Evolutionary conservation across 305 asterid species (phyloP), one percentile per base, ranked within the genome.

Genomic region (Ilex paraguariensis): DNA sequence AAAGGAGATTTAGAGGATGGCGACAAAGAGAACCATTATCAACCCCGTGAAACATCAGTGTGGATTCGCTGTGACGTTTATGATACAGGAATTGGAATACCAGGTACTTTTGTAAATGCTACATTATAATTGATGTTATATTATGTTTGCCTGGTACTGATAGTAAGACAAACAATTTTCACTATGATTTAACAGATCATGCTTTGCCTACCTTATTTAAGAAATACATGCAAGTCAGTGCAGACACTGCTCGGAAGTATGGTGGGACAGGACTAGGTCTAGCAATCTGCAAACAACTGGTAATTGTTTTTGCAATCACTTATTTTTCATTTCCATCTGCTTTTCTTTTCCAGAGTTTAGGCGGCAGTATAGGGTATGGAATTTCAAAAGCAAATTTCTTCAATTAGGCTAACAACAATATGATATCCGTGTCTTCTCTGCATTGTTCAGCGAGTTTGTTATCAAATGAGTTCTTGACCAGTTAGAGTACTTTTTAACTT

Each of bases 181-280:
- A 8, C 33, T 62, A 67, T 36, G 17, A 59, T 63, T 21, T 42
- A 48, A 73, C 87, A 91, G 98, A 91, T 49, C 79, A 76, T 61
- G 95, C 96, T 65, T 80, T 84, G 54, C 84, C 93, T 3, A 81
- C 86, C 59, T 72, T 90, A 16, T 90, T 90, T 71, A 90, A 88
- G 89, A 90, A 84, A 71, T 90, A 86, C 84, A 90, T 90, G 97
- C 97, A 90, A 90, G 96, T 69, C 66, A 93, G 93, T 46, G 84
- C 95, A 16, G 97, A 90, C 66, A 90, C 97, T 57, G 97, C 95
- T 61, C 79, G 97, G 30, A 90, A 90, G 77, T 90, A 90, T 65
- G 97, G 97, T n/a, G 97, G 97, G 63, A 90, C 97, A 3, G 97
- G 97, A 68, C 77, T 90, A 63, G 97, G 97, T 75, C 84, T 90